These are phyloP conservation scores for Bidens hawaiensis DNA, from an alignment of 140 eudicot species.

Conservation along the genomic window DNA sequence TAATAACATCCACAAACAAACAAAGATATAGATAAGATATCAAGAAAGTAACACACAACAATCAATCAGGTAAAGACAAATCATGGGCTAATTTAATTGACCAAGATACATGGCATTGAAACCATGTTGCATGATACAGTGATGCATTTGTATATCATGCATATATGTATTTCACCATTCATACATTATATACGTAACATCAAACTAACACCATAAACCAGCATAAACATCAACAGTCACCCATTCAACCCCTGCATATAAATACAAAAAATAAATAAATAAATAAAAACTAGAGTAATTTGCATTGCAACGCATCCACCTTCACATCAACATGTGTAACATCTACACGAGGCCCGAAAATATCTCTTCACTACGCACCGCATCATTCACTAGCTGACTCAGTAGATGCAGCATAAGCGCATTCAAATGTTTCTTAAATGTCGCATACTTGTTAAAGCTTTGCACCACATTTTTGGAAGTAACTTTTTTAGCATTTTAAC, in stretches of 20 bases:
- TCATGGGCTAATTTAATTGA: neutral
- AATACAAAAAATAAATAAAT: neutral
- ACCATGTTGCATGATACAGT: neutral
- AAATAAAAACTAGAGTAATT: constrained; percentile 35
- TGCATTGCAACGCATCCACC: constrained; percentile 79
- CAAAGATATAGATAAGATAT: neutral
- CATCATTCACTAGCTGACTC: constrained; percentile 66
- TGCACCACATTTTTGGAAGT: too few species aligned
- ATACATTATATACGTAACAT: neutral
- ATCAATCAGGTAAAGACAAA: constrained; percentile 14
- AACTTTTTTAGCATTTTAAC: neutral
- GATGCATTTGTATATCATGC: neutral
- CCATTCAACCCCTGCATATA: neutral
- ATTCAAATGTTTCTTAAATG: constrained; percentile 77
- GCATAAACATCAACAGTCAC: neutral
- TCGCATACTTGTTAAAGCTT: constrained; percentile 86
- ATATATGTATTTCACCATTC: neutral
- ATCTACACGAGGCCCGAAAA: constrained; percentile 49
- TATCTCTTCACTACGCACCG: constrained; percentile 69
- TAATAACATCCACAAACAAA: constrained; percentile 11
- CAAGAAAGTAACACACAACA: constrained; percentile 11
- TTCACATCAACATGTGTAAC: constrained; percentile 64
- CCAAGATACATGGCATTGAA: neutral
- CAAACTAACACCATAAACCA: neutral
- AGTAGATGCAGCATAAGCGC: constrained; percentile 54